Conservation (phyloP, 2,329 filamentous ascomycete genomes). For the Kalaharituber pfeilii region DNA sequence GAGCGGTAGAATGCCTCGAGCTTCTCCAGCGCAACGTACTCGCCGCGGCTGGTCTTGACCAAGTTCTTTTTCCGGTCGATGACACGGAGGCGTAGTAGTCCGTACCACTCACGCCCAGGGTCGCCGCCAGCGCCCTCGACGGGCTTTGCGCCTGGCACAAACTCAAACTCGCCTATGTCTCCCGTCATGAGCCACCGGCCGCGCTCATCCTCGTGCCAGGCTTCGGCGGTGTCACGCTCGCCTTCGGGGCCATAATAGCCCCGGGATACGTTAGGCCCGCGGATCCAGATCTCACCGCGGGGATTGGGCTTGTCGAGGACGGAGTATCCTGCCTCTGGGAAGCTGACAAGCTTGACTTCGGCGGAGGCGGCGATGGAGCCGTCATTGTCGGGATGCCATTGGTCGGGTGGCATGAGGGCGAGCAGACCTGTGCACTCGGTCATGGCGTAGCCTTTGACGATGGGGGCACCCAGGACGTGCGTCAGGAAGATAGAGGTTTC, state of each 20-base stretch:
- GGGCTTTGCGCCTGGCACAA: neutral
- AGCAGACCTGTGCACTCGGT: constrained; percentile 71
- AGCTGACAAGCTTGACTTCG: constrained; percentile 68
- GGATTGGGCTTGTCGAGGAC: constrained; percentile 75
- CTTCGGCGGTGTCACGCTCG: constrained; percentile 68
- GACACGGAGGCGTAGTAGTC: constrained; percentile 71
- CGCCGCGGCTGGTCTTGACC: constrained; percentile 91
- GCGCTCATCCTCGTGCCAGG: constrained; percentile 43
- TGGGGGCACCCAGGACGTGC: constrained; percentile 58
- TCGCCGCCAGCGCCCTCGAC: constrained; percentile 29
- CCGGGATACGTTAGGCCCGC: constrained; percentile 61
- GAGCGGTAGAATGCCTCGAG: constrained; percentile 53
- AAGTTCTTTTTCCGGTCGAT: constrained; percentile 98
- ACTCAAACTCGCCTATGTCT: constrained; percentile 71
- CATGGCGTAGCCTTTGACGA: constrained; percentile 79
- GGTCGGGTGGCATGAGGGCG: constrained; percentile 23
- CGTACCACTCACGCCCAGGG: constrained; percentile 67
- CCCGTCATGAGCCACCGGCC: constrained; percentile 83
- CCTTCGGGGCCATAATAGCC: constrained; percentile 82
- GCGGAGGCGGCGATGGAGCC: constrained; percentile 49
- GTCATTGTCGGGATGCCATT: constrained; percentile 68
- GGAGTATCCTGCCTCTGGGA: constrained; percentile 86
- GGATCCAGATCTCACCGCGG: constrained; percentile 72
- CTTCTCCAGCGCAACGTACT: constrained; percentile 93
- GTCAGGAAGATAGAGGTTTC: constrained; percentile 76